Evolutionary conservation across 768 basidiomycete species (phyloP), one percentile per base, ranked within the genome.

Genomic region (Thelephora ganbajun): DNA sequence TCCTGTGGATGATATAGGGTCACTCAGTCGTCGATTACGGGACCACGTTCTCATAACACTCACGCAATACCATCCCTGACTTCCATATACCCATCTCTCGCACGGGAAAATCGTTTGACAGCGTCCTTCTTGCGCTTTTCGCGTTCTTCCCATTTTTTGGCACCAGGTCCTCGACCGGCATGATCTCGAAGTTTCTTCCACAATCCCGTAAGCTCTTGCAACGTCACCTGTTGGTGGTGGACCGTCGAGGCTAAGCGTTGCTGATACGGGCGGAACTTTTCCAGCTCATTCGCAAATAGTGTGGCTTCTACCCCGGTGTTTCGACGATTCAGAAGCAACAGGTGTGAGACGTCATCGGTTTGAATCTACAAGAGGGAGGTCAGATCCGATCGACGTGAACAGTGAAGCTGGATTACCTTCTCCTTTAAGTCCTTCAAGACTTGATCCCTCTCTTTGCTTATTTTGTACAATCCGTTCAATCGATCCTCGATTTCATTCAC

Each of bases 341-440:
- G 72, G 59, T 94, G 90, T 0, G 94, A 99, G 22, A 98, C 94
- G 54, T 99, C 96, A 64, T 99, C 96, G 22, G 73, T 70, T 78
- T 97, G 96, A 43, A 96, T 75, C 92, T 98, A 54, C 1, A 14
- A 5, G 39, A 22, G 22, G 12, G 12, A 2, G 7, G 14, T 41
- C 22, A 41, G 16, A 9, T 11, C 39, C 11, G 18, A 7, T 2
- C 16, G 14, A 9, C 9, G 22, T 41, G 7, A 22, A 5, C 22
- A 41, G 13, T 2, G 16, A 35, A 41, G 48, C 39, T 6, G 26
- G 6, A 45, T 6, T 47, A 91, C 93, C 77, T 94, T 96, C 39
- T 97, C 93, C 61, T 98, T 99, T 44, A 99, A 68, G 59, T 98
- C 96, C 60, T 87, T 92, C 47, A 98, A 64, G 0, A 91, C 80